Evolutionary conservation across 1,284 basidiomycete genomes (phyloP).

Genomic region (Tetrapyrgos nigripes): DNA sequence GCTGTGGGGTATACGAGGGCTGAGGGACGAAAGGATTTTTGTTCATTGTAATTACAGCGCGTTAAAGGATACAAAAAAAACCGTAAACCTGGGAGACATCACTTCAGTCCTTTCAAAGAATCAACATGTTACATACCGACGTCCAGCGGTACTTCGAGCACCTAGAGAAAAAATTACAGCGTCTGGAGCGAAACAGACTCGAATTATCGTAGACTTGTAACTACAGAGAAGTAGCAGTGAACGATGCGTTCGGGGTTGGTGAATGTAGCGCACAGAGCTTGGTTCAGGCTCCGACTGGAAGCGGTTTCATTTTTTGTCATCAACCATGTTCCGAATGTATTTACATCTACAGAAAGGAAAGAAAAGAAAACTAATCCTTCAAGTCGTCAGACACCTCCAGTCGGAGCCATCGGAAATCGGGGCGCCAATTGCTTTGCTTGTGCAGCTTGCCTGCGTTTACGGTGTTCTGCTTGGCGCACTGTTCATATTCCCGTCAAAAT

Average conservation of each 20-base stretch:
- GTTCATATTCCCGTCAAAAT: slow-evolving; percentile 7
- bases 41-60: slow-evolving; percentile 54
- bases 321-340: not conserved
- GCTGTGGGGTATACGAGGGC: slow-evolving; percentile 65
- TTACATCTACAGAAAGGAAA: no score
- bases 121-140: not conserved
- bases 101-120: not conserved
- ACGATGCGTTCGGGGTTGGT: not conserved
- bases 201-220: not conserved
- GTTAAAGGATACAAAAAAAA: not conserved
- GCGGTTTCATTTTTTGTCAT: not conserved
- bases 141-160: not conserved
- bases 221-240: not conserved
- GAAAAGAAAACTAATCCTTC: no score
- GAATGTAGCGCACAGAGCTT: not conserved
- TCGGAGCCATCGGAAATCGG: slow-evolving; percentile 57
- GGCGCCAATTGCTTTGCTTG: slow-evolving; percentile 64
- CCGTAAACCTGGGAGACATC: not conserved
- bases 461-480: slow-evolving; percentile 65
- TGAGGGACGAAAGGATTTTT: slow-evolving; percentile 81
- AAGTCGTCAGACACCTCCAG: slow-evolving; percentile 29
- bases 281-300: not conserved
- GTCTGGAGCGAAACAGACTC: not conserved
- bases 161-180: slow-evolving; percentile 2
- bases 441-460: slow-evolving; percentile 58